Base-by-base conservation (phyloP, 2,329 filamentous ascomycete genomes). In the Pestalotiopsis fici region DNA sequence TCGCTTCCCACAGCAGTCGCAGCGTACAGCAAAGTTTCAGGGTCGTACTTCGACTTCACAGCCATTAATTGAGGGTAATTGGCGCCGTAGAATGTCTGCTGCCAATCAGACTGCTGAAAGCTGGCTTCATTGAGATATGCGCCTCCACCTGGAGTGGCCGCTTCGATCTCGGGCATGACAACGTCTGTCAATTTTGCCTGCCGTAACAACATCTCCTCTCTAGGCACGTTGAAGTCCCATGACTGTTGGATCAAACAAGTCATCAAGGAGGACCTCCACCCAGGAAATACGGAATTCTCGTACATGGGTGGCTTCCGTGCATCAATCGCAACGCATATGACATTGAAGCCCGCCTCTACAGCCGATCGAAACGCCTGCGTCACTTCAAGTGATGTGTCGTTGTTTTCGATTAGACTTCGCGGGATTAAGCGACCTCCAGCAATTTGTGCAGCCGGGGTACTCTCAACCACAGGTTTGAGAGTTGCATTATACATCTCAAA, bases 21-120 rank as follows among this genome's bases (percentile, higher is more conserved):
- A 23, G 78, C 81, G 63, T 81, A 80, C 28, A 80, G 82, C 1
- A 84, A 31, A 3, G 71, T 71, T 3, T 74, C 23, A 9, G 78
- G 72, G 72, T 83, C 83, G 70, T 80, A 83, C 57, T 74, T 78
- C 15, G 76, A 68, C 76, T 86, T 85, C 27, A 85, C 74, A 0
- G n/a, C 50, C 13, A 74, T 13, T 61, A 82, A 68, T 2, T 67
- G 65, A 1, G 59, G 47, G 65, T 81, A 81, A 61, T 80, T 80
- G 1, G 50, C 66, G 7, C 80, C 80, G 68, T 73, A 82, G 67
- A 80, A 81, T 2, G 62, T 67, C 4, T 74, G 55, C 68, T 78
- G 69, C 69, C 72, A 81, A 56, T 76, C 66, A 1, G 71, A 69
- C 37, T 79, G 70, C 13, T 72, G 68, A n/a, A 78, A 79, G 70